phyloP scores from a whole-genome alignment of 140 eudicot genomes.

The Bidens hawaiensis region DNA sequence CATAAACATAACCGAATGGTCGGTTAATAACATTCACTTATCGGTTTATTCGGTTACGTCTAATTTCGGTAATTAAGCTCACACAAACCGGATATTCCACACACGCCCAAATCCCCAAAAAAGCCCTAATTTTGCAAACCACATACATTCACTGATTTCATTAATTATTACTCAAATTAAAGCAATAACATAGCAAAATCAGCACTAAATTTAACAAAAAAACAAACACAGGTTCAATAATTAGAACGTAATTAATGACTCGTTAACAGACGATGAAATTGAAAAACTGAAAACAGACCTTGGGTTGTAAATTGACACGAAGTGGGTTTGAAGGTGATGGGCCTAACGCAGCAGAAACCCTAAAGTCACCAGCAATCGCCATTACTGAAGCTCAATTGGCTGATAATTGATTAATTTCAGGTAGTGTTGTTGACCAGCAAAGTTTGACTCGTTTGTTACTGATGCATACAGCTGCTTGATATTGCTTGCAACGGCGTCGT shows the following conservation, averaged over 20 bases:
- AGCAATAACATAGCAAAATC: background rate
- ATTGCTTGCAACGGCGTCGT: slow-evolving; percentile 8
- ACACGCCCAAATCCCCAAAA: background rate
- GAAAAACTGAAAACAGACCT: slow-evolving; percentile 47
- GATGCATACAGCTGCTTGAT: background rate
- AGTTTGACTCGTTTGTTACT: background rate
- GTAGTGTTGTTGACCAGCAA: too few relatives aligned
- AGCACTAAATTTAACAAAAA: background rate
- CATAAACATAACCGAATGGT: too few relatives aligned
- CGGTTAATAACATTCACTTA: too few relatives aligned
- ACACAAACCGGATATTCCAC: too few relatives aligned
- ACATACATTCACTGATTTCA: background rate
- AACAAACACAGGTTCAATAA: background rate
- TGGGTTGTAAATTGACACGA: slow-evolving; percentile 43
- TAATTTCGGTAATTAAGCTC: too few relatives aligned
- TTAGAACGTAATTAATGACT: background rate
- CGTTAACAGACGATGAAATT: too few relatives aligned
- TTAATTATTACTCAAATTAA: slow-evolving; percentile 2
- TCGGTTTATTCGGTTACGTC: too few relatives aligned
- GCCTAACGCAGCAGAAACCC: slow-evolving; percentile 59
- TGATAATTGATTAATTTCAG: too few relatives aligned
- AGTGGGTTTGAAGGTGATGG: slow-evolving; percentile 38
- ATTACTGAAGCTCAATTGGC: slow-evolving; percentile 19
- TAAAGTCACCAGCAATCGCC: slow-evolving; percentile 65
- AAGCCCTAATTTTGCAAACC: slow-evolving; percentile 3